These are phyloP conservation scores for Populus davidiana DNA, from an alignment of 345 rosid genomes.

Conservation along the genomic window DNA sequence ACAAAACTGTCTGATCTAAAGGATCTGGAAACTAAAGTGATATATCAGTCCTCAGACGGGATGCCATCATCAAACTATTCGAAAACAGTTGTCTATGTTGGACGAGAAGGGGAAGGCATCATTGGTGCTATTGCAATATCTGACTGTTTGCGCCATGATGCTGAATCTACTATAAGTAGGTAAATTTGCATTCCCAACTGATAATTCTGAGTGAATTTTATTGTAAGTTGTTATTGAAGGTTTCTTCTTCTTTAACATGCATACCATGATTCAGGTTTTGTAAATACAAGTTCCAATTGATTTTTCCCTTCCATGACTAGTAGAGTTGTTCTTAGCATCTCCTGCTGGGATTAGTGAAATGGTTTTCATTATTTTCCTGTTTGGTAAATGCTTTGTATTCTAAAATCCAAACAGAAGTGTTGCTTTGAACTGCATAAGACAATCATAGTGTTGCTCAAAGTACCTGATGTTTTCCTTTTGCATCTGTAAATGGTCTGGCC, in stretches of 20 bases:
- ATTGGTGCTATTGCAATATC: conserved; percentile 86
- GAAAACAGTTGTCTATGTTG: conserved; percentile 78
- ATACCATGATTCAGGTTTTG: background rate
- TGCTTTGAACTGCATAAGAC: background rate
- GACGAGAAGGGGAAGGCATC: conserved; percentile 81
- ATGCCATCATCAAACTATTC: conserved; percentile 54
- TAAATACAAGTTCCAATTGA: background rate
- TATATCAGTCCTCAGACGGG: conserved; percentile 36
- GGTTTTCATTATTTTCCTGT: background rate
- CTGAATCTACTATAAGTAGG: conserved; percentile 73
- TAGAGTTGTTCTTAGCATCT: background rate
- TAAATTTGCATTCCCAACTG: conserved; percentile 19
- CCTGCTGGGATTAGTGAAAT: background rate
- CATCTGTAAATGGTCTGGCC: background rate
- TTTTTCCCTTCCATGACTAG: background rate
- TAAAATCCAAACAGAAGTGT: background rate
- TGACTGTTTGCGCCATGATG: conserved; percentile 76
- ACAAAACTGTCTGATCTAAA: conserved; percentile 40
- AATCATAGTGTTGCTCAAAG: background rate
- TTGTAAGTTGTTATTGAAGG: background rate
- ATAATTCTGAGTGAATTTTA: background rate
- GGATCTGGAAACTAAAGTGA: conserved; percentile 46
- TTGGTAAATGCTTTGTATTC: background rate
- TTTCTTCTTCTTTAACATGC: background rate
- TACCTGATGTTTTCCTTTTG: background rate